Base-by-base conservation (phyloP, 2,329 filamentous ascomycete genomes). In the Dactylellina sp. region DNA sequence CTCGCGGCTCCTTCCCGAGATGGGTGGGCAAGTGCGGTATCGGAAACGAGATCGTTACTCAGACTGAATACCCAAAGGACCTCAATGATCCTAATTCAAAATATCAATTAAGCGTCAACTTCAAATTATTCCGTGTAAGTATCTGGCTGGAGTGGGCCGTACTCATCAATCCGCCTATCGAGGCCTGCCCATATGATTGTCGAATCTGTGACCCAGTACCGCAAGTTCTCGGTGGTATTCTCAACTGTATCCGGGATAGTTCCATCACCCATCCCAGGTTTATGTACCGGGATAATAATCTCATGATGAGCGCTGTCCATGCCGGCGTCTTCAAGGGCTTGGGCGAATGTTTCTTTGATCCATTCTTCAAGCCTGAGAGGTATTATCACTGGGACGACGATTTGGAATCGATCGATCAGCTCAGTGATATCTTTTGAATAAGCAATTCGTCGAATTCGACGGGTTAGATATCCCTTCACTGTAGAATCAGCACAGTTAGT, bases 161-260 rank as follows among this genome's bases (percentile, higher is more conserved):
- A 78, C 77, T 78, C 77, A 52, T 78, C 77, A 22, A 78, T 78
- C 12, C 56, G 42, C 18, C 76, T 70, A 50, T 78, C 66, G 11
- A 77, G 37, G 4, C 77, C 75, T 6, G 77, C 77, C 77, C 77
- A 78, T 52, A 77, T 76, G 1, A 75, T 68, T 14, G 72, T 62
- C 12, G 76, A 76, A 16, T 77, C 77, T 20, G 77, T 75, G 7
- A 78, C 55, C 77, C 76, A 78, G 56, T 74, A 74, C 20, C 70
- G 66, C 32, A 66, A 5, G 42, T 74, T 74, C 18, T 61, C 70
- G 1, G 37, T 18, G 0, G 32, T 40, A 7, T 39, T 32, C 14
- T 74, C 70, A 0, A 46, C 37, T 1, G 24, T 24, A 46, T 74
- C 70, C 11, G 60, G 56, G 12, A 75, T 35, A 47, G 35, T 25